Evolutionary conservation across 768 basidiomycete species (phyloP).

Genomic region (Russula sp.): DNA sequence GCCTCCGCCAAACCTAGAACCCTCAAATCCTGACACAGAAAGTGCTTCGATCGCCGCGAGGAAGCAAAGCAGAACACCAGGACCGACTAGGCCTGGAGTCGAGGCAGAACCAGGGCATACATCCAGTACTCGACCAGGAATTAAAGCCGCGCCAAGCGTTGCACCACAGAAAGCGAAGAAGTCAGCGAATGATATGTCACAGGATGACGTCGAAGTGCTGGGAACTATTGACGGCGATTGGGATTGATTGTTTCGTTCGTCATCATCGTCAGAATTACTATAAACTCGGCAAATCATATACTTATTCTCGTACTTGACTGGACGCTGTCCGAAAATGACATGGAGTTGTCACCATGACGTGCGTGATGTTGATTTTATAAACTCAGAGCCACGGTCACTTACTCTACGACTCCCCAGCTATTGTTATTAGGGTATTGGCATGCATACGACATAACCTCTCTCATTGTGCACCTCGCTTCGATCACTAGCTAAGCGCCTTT

Average conservation of each 20-base stretch:
- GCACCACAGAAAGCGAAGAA: slow-evolving; percentile 22
- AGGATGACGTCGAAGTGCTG: slow-evolving; percentile 35
- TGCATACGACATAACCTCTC: not conserved
- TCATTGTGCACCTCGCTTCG: not conserved
- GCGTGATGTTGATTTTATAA: not conserved
- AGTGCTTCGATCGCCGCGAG: not conserved
- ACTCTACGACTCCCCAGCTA: not conserved
- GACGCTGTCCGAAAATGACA: not conserved
- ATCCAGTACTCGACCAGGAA: slow-evolving; percentile 10
- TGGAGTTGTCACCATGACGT: not conserved
- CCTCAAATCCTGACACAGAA: slow-evolving; percentile 26
- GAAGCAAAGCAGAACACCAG: slow-evolving; percentile 27
- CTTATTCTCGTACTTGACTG: slow-evolving; percentile 2
- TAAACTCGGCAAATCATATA: not conserved
- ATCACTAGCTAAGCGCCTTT: not conserved
- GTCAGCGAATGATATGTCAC: slow-evolving; percentile 22
- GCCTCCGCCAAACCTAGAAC: slow-evolving; percentile 38
- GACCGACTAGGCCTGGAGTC: slow-evolving; percentile 10
- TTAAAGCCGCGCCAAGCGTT: slow-evolving; percentile 8
- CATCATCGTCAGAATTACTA: not conserved
- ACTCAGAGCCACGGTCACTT: not conserved
- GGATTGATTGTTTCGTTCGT: slow-evolving; percentile 16
- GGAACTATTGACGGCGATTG: slow-evolving; percentile 35
- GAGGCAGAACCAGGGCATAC: slow-evolving; percentile 11
- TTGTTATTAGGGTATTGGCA: not conserved